These are phyloP conservation scores for Dimocarpus longan DNA, from an alignment of 345 rosid genomes.

Conservation along the genomic window DNA sequence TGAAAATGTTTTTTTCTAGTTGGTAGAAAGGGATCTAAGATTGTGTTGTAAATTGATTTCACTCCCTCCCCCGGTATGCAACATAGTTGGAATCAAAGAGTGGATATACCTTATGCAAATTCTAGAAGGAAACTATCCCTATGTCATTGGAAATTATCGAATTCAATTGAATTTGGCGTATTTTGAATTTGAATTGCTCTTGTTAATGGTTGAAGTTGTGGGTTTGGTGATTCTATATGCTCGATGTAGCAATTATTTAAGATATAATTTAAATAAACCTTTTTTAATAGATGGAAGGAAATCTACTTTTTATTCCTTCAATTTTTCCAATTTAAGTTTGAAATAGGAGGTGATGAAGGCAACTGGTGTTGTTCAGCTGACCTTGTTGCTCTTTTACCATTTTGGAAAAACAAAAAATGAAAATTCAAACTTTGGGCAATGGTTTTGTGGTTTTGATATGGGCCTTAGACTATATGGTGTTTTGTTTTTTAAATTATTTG, in stretches of 20 bases:
- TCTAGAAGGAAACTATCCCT: neutral
- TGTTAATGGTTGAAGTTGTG: neutral
- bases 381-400: neutral
- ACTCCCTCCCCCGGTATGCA: too few species aligned
- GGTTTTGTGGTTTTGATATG: neutral
- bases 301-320: neutral
- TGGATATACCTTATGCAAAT: neutral
- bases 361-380: neutral
- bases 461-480: neutral
- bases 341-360: neutral
- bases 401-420: neutral
- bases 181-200: neutral
- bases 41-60: too few species aligned
- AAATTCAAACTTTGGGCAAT: neutral
- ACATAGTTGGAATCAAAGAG: too few species aligned
- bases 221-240: too few species aligned
- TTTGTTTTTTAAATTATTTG: constrained; percentile 4
- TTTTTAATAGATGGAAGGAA: neutral
- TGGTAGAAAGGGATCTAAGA: neutral
- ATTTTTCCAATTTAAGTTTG: neutral
- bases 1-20: neutral
- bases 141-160: neutral
- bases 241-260: too few species aligned
- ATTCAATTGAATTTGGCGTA: neutral
- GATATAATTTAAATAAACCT: neutral